Evolutionary conservation across 306 rosid genomes (phyloP).

Genomic region (Ceratonia siliqua): DNA sequence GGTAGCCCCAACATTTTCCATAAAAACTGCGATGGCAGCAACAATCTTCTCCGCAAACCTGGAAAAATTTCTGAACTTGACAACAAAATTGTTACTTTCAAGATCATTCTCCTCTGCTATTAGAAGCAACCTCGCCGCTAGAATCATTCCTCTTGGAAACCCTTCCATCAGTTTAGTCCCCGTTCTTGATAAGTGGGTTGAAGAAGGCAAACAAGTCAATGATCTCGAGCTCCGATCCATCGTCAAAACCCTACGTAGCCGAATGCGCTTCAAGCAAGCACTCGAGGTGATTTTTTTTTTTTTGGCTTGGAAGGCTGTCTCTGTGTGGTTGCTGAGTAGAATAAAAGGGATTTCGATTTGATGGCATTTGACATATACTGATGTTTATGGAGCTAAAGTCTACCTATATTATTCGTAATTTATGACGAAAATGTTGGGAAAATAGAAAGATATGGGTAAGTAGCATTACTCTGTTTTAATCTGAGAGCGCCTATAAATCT

Average conservation of each 20-base stretch:
- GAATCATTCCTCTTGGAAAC: slow-evolving; percentile 64
- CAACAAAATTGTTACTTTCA: neutral
- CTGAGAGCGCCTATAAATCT: neutral
- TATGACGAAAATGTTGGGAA: neutral
- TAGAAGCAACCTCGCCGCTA: slow-evolving; percentile 46
- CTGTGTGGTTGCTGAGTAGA: slow-evolving; percentile 7
- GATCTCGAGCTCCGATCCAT: slow-evolving; percentile 36
- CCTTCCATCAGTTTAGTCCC: slow-evolving; percentile 59
- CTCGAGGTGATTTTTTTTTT: slow-evolving; percentile 45
- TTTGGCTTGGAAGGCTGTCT: neutral
- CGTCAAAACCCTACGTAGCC: slow-evolving; percentile 49
- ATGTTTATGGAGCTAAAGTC: neutral
- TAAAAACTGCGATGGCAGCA: slow-evolving; percentile 22
- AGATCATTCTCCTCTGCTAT: slow-evolving; percentile 37
- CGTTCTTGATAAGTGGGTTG: slow-evolving; percentile 61
- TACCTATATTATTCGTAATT: neutral
- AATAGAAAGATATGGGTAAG: neutral
- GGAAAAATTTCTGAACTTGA: slow-evolving; percentile 24
- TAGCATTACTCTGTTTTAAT: neutral
- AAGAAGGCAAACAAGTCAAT: slow-evolving; percentile 42
- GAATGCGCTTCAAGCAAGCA: slow-evolving; percentile 58
- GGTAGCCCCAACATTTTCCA: neutral
- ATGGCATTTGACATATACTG: neutral
- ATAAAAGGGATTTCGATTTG: neutral
- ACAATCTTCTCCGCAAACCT: slow-evolving; percentile 36